Percentiles rank a stretch among this genome's conserved stretches.
Conservation (phyloP, 2,329 filamentous ascomycete species). For the Chaetomiaceae sp. region DNA sequence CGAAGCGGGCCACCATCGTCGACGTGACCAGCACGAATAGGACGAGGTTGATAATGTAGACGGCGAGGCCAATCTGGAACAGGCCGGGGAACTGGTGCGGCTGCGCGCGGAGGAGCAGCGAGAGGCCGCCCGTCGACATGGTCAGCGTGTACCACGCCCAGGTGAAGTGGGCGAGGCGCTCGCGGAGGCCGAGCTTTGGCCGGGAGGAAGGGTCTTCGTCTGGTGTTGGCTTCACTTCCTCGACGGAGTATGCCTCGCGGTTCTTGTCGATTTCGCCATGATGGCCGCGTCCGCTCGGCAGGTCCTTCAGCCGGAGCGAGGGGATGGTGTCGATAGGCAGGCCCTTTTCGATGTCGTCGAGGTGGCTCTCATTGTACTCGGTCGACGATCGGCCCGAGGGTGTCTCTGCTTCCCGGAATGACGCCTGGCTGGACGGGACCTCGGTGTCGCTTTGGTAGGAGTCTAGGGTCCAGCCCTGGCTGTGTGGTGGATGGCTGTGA, state of each 20-base stretch:
- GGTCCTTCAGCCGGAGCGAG: background rate
- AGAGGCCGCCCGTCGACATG: slow-evolving; percentile 70
- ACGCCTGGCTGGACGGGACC: background rate
- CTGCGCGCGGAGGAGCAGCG: slow-evolving; percentile 57
- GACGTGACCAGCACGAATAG: slow-evolving; percentile 56
- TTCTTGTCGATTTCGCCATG: background rate
- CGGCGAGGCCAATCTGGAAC: slow-evolving; percentile 56
- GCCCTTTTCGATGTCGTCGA: slow-evolving; percentile 16
- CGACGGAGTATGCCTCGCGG: background rate
- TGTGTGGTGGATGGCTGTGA: background rate
- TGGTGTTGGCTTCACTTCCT: background rate
- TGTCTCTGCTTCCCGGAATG: background rate
- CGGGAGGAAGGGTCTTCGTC: slow-evolving; percentile 25
- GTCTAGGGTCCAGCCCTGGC: background rate
- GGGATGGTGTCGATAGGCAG: slow-evolving; percentile 13
- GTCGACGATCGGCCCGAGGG: background rate
- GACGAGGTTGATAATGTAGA: slow-evolving; percentile 65
- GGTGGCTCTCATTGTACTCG: background rate
- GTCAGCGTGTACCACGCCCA: slow-evolving; percentile 72
- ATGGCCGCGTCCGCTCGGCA: background rate
- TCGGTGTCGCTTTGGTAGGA: background rate
- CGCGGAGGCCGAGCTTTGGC: slow-evolving; percentile 38
- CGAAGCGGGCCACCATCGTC: slow-evolving; percentile 57
- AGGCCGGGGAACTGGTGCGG: slow-evolving; percentile 63
- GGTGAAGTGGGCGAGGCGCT: slow-evolving; percentile 55